Conservation (phyloP, 2,329 filamentous ascomycete species). For the Phialocephala subalpina region DNA sequence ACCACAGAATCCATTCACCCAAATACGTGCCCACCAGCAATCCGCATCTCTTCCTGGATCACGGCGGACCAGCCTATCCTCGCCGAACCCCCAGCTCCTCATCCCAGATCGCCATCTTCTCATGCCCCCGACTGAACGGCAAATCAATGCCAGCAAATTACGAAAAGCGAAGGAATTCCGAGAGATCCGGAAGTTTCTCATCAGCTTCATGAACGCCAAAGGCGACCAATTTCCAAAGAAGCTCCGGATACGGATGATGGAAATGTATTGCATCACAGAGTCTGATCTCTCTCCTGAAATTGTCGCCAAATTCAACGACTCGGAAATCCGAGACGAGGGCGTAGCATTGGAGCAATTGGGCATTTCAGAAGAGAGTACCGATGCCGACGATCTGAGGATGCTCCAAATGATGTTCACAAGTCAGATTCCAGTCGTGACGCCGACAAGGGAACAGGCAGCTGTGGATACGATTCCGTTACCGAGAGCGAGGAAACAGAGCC, state of each 20-base stretch:
- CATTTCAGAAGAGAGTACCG: conserved; percentile 8
- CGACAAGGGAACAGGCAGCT: neutral
- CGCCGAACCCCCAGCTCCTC: neutral
- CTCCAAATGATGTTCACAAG: conserved; percentile 27
- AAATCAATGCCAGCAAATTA: conserved; percentile 18
- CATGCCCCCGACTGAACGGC: conserved; percentile 33
- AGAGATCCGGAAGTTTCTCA: conserved; percentile 37
- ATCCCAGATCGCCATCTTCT: conserved; percentile 28
- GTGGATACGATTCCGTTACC: neutral
- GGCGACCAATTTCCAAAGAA: conserved; percentile 33
- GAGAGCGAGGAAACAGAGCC: neutral
- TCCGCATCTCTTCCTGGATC: conserved; percentile 1
- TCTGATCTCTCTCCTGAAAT: conserved; percentile 31
- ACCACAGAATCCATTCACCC: conserved; percentile 6
- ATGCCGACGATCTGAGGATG: conserved; percentile 26
- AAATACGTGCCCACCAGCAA: conserved; percentile 3
- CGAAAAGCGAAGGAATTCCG: conserved; percentile 33
- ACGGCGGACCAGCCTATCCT: conserved; percentile 7
- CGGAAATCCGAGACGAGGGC: conserved; percentile 25
- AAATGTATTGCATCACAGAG: conserved; percentile 35
- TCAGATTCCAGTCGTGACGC: conserved; percentile 23
- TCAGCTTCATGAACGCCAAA: conserved; percentile 37
- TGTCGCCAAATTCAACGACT: conserved; percentile 25
- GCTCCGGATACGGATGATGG: conserved; percentile 35
- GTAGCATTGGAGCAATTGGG: conserved; percentile 20